Evolutionary conservation across 2,329 filamentous ascomycete species (phyloP), one percentile per base, ranked within the genome.

Genomic region (Corynespora cassiicola): DNA sequence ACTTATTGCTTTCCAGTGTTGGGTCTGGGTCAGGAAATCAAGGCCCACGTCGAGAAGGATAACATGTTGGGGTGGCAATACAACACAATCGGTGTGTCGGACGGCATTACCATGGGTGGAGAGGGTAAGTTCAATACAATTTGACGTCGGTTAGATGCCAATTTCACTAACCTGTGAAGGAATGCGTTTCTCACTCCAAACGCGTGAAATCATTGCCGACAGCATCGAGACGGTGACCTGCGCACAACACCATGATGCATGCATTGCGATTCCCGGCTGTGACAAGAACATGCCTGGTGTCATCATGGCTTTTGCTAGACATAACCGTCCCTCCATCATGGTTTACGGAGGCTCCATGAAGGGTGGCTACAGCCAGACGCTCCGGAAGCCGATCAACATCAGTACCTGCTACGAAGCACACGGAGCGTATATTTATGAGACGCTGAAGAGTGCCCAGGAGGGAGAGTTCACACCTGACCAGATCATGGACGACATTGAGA

Each of bases 271-370:
- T 54, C 90, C 92, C 0, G 91, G 91, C 8, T 96, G 91, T 67
- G 91, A 96, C 74, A 96, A 96, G 80, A 96, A 96, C 69, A 96
- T 96, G 92, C 91, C 91, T 0, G 91, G 91, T 49, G 86, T 88
- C 11, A 77, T 94, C 48, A 96, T 96, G 85, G 90, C 88, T 0
- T 90, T 94, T 61, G 89, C 88, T 10, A 82, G 92, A 40, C 89
- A 95, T 71, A 96, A 96, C 70, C 81, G 92, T 7, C 92, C 92
- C 4, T 94, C 90, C 31, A 76, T 96, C 63, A 96, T 96, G 90
- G 86, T 97, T 43, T 97, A 96, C 66, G 92, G 92, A 33, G 92
- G 92, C 24, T 88, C 89, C 11, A 96, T 96, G 59, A 84, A 85
- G 61, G 89, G 90, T 46, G 92, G 91, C n/a, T 88, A 89, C 68